Conservation (phyloP, 352 stramenopile genomes). For the Phytophthora tubulina region DNA sequence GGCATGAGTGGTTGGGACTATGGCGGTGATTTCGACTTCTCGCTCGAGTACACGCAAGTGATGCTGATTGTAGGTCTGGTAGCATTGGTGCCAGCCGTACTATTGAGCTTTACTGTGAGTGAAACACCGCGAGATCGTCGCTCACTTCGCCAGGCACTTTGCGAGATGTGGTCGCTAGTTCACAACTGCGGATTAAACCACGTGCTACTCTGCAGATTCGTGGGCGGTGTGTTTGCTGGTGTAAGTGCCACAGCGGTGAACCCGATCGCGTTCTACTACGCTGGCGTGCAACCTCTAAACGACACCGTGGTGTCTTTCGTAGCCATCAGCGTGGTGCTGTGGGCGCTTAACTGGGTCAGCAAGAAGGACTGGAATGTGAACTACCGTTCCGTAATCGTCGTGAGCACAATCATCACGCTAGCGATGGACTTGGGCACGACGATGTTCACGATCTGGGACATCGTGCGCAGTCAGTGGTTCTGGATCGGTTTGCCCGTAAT, state of each 20-base stretch:
- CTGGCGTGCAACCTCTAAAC: constrained; percentile 58
- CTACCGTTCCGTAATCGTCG: constrained; percentile 52
- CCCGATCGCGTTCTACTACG: constrained; percentile 59
- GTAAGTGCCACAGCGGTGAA: constrained; percentile 50
- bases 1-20: constrained; percentile 67
- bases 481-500: constrained; percentile 72
- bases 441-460: constrained; percentile 63
- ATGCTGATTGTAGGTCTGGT: constrained; percentile 56
- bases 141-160: constrained; percentile 35
- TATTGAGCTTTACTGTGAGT: constrained; percentile 44
- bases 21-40: constrained; percentile 66
- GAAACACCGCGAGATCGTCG: constrained; percentile 14
- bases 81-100: constrained; percentile 34
- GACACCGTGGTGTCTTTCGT: constrained; percentile 62
- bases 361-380: constrained; percentile 58
- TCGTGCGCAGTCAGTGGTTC: constrained; percentile 69
- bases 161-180: constrained; percentile 46
- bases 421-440: constrained; percentile 49
- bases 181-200: constrained; percentile 45
- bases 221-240: constrained; percentile 46
- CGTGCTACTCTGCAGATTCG: constrained; percentile 51
- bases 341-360: constrained; percentile 37
- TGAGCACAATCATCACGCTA: constrained; percentile 40
- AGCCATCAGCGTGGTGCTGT: constrained; percentile 38
- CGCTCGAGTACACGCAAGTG: constrained; percentile 54